Conservation (phyloP, 352 stramenopile species). For the Phytophthora foliorum region DNA sequence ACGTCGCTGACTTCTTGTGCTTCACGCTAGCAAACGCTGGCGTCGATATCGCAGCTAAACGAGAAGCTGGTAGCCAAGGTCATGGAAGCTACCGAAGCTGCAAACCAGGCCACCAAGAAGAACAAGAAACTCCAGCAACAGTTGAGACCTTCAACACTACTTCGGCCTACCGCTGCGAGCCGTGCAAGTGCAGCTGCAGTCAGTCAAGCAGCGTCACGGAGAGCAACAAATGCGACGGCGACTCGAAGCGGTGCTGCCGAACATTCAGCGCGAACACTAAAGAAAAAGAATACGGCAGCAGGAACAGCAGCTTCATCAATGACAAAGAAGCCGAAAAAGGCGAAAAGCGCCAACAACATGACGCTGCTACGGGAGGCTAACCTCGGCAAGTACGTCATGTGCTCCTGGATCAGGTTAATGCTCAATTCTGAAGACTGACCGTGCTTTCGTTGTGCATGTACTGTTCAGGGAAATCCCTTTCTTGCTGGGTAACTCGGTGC, state of each 20-base stretch:
- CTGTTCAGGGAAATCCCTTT: constrained; percentile 71
- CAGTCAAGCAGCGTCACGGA: constrained; percentile 25
- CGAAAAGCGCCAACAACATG: constrained; percentile 66
- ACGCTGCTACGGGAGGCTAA: constrained; percentile 72
- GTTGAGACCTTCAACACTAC: constrained; percentile 58
- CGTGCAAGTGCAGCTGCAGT: constrained; percentile 42
- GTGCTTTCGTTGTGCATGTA: not conserved
- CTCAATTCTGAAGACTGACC: not conserved
- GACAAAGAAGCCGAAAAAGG: constrained; percentile 50
- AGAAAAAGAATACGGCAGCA: constrained; percentile 36
- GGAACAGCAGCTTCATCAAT: constrained; percentile 10
- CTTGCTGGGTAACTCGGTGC: constrained; percentile 63
- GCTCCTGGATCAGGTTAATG: not conserved
- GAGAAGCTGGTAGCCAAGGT: constrained; percentile 76
- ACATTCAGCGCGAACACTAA: constrained; percentile 16
- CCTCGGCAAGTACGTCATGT: constrained; percentile 59
- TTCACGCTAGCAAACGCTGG: constrained; percentile 63
- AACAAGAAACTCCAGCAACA: constrained; percentile 64
- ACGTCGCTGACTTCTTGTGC: not conserved
- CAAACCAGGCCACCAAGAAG: constrained; percentile 66
- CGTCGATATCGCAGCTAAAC: constrained; percentile 73
- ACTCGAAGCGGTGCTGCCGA: not conserved
- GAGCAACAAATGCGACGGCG: constrained; percentile 14
- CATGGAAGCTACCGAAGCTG: constrained; percentile 65
- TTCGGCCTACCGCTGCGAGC: constrained; percentile 66